These are phyloP conservation scores for Lasiodiplodia sp. DNA, from an alignment of 2,329 filamentous ascomycete species.

Conservation along the genomic window DNA sequence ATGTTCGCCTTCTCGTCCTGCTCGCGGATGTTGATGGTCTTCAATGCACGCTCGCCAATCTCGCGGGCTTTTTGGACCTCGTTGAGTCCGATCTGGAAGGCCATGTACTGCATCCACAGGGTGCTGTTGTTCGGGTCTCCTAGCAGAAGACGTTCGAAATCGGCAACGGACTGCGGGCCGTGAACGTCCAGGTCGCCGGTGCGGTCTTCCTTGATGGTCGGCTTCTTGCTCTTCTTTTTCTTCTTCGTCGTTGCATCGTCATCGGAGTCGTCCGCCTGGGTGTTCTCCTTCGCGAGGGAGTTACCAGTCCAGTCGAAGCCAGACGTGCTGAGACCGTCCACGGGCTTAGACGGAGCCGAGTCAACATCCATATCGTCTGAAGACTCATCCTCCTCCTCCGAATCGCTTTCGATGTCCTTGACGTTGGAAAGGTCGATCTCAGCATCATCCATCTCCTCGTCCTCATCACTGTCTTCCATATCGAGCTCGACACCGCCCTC, in stretches of 20 bases:
- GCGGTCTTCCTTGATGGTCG: constrained; percentile 82
- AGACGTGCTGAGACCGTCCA: constrained; percentile 69
- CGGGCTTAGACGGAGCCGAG: constrained; percentile 38
- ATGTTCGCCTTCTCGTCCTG: constrained; percentile 93
- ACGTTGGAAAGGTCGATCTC: constrained; percentile 55
- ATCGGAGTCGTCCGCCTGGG: constrained; percentile 60
- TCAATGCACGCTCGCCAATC: constrained; percentile 87
- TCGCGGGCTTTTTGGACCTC: constrained; percentile 88
- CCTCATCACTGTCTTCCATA: constrained; percentile 50
- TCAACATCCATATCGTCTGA: constrained; percentile 55
- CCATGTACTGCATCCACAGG: constrained; percentile 97
- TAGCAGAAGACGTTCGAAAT: constrained; percentile 92
- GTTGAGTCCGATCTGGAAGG: constrained; percentile 93
- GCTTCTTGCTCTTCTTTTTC: constrained; percentile 78
- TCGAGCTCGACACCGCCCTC: constrained; percentile 57
- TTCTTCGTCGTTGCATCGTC: constrained; percentile 62
- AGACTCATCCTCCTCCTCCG: constrained; percentile 47
- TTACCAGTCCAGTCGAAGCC: constrained; percentile 90
- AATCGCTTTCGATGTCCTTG: constrained; percentile 43
- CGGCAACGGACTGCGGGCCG: constrained; percentile 86
- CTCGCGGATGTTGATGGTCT: constrained; percentile 89
- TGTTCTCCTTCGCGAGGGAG: constrained; percentile 55
- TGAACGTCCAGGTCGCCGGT: constrained; percentile 91
- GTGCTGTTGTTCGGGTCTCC: constrained; percentile 92
- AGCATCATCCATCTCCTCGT: constrained; percentile 46